phyloP scores from a whole-genome alignment of 2,329 filamentous ascomycete genomes.

The Leptographium flavum region DNA sequence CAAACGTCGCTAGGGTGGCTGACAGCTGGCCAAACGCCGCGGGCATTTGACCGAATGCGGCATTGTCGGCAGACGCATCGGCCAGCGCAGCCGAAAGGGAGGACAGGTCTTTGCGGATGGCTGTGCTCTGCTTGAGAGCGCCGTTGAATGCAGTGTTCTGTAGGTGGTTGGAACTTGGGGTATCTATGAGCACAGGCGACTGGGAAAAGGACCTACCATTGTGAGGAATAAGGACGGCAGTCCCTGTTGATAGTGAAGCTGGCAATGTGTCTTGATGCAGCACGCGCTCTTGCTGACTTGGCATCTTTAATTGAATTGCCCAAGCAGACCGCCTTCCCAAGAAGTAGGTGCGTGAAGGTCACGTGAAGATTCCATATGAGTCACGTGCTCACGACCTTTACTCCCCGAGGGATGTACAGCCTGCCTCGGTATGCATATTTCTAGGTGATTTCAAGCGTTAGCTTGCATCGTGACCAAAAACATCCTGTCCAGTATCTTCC shows the following conservation, averaged over 20 bases:
- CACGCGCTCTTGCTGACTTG: background rate
- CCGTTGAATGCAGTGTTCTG: conserved; percentile 80
- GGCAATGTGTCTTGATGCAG: background rate
- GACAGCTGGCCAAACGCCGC: conserved; percentile 50
- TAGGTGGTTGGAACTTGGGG: background rate
- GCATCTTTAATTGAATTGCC: background rate
- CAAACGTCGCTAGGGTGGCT: conserved; percentile 56
- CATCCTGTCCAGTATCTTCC: no score
- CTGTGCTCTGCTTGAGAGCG: conserved; percentile 70
- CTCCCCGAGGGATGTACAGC: no score
- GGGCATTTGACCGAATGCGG: conserved; percentile 19
- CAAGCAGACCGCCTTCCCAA: background rate
- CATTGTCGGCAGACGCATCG: conserved; percentile 18
- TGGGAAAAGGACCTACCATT: background rate
- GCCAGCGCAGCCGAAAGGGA: conserved; percentile 15
- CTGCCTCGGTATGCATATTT: no score
- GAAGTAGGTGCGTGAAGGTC: no score
- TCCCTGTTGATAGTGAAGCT: background rate
- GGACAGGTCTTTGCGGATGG: conserved; percentile 60
- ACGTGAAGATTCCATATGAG: no score
- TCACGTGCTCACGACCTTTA: no score
- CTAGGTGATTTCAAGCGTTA: no score
- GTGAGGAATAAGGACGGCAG: background rate
- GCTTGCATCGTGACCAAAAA: no score
- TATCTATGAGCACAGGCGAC: background rate